A percentile compares a stretch with the other conserved stretches of the same genome.
These are phyloP conservation scores for Alternaria metachromatica DNA, from an alignment of 2,329 filamentous ascomycete genomes.

Conservation along the genomic window DNA sequence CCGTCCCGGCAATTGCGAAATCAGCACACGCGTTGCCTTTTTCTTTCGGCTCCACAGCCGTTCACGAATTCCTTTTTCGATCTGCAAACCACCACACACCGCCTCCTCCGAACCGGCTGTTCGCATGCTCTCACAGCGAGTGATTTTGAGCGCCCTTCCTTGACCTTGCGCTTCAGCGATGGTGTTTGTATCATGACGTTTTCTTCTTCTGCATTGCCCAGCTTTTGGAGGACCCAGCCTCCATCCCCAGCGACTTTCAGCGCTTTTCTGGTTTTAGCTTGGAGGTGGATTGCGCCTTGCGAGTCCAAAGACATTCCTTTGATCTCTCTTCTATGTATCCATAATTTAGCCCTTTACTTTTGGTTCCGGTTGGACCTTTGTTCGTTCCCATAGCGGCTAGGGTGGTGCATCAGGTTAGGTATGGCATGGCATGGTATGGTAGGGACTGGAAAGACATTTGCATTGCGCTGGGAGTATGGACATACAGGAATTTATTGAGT, in stretches of 20 bases:
- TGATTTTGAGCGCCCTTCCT: not conserved
- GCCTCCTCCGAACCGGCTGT: not conserved
- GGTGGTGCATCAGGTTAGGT: conserved; percentile 10
- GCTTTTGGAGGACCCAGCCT: conserved; percentile 1
- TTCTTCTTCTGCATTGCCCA: not conserved
- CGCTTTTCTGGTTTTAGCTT: not conserved
- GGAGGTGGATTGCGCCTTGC: conserved; percentile 7
- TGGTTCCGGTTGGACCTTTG: not conserved
- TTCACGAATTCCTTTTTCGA: conserved; percentile 32
- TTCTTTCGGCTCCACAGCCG: conserved; percentile 28
- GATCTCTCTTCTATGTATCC: conserved; percentile 15
- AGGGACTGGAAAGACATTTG: not conserved
- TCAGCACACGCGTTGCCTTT: conserved; percentile 8
- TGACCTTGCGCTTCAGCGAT: conserved; percentile 6
- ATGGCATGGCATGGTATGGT: conserved; percentile 2
- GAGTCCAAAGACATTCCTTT: conserved; percentile 10
- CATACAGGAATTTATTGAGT: not conserved
- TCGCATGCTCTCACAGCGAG: not conserved
- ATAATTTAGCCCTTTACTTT: conserved; percentile 9
- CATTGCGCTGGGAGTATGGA: conserved; percentile 2
- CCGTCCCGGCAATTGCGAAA: conserved; percentile 9
- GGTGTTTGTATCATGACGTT: conserved; percentile 10
- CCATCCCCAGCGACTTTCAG: conserved; percentile 3
- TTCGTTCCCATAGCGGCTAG: conserved; percentile 5
- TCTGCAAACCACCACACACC: conserved; percentile 5